A percentile compares a stretch with the other conserved stretches of the same genome.
Conservation (phyloP, 768 basidiomycete genomes). For the Cyathus striatus region DNA sequence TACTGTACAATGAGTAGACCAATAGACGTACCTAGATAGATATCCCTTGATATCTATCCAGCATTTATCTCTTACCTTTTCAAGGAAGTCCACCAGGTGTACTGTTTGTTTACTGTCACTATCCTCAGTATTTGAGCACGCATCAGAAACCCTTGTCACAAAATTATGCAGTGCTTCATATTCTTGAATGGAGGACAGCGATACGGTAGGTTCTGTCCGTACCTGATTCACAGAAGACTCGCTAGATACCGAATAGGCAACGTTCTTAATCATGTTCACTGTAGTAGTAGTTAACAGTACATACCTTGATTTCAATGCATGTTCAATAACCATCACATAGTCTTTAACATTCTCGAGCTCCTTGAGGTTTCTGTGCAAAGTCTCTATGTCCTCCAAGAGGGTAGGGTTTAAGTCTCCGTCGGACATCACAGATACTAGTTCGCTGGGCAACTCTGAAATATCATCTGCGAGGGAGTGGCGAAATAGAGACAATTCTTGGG, state of each 20-base stretch:
- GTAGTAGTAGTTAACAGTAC: neutral
- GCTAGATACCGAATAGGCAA: constrained; percentile 26
- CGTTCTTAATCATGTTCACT: neutral
- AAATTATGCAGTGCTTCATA: constrained; percentile 64
- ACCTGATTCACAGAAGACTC: constrained; percentile 56
- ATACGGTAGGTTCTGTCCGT: constrained; percentile 31
- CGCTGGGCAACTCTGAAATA: constrained; percentile 58
- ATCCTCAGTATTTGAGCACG: constrained; percentile 42
- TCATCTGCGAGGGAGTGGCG: constrained; percentile 79
- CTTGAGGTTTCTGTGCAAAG: constrained; percentile 68
- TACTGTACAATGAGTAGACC: neutral
- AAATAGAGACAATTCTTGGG: constrained; percentile 70
- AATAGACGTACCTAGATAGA: constrained; percentile 52
- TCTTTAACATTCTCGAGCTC: constrained; percentile 71
- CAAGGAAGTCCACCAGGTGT: constrained; percentile 57
- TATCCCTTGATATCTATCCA: constrained; percentile 72
- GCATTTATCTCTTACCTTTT: constrained; percentile 59
- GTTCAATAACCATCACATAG: constrained; percentile 74
- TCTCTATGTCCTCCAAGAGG: constrained; percentile 79
- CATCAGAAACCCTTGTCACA: constrained; percentile 40
- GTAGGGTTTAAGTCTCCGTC: constrained; percentile 49
- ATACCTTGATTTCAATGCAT: constrained; percentile 38
- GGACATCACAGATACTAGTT: constrained; percentile 54
- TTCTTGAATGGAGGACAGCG: constrained; percentile 40
- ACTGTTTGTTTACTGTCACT: constrained; percentile 44